These are phyloP conservation scores for Clonostachys chloroleuca DNA, from an alignment of 2,329 filamentous ascomycete genomes.

Conservation along the genomic window DNA sequence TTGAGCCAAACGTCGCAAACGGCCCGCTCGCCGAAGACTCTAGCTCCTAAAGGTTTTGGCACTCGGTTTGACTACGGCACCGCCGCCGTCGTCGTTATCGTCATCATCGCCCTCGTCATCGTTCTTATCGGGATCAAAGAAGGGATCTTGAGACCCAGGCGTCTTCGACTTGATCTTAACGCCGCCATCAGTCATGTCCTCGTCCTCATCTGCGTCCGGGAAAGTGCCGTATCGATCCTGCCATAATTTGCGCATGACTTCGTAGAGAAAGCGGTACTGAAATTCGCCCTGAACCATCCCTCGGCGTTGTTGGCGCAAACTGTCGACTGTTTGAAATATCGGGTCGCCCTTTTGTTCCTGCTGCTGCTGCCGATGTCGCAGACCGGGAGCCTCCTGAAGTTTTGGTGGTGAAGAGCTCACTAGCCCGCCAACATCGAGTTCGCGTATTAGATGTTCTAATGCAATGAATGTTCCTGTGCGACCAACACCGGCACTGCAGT, in stretches of 20 bases:
- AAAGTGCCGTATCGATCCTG: slow-evolving; percentile 51
- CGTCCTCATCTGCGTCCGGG: slow-evolving; percentile 5
- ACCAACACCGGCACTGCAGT: slow-evolving; percentile 90
- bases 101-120: slow-evolving; percentile 1
- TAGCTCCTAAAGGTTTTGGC: slow-evolving; percentile 1
- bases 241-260: slow-evolving; percentile 74
- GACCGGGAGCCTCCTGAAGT: background rate
- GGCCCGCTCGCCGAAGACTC: slow-evolving; percentile 2
- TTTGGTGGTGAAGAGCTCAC: slow-evolving; percentile 20
- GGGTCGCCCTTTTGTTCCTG: slow-evolving; percentile 44
- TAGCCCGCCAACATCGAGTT: slow-evolving; percentile 72
- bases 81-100: slow-evolving; percentile 2
- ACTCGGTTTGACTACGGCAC: background rate
- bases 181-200: slow-evolving; percentile 2
- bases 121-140: background rate
- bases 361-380: no score
- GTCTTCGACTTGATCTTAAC: background rate
- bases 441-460: slow-evolving; percentile 83
- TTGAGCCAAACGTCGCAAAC: slow-evolving; percentile 1
- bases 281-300: slow-evolving; percentile 91
- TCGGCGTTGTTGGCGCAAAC: slow-evolving; percentile 79
- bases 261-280: slow-evolving; percentile 86
- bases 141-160: no score
- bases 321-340: slow-evolving; percentile 74
- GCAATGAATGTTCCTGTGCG: slow-evolving; percentile 94